These are phyloP conservation scores for Lactarius evosmus DNA, from an alignment of 768 basidiomycete species.

Conservation along the genomic window DNA sequence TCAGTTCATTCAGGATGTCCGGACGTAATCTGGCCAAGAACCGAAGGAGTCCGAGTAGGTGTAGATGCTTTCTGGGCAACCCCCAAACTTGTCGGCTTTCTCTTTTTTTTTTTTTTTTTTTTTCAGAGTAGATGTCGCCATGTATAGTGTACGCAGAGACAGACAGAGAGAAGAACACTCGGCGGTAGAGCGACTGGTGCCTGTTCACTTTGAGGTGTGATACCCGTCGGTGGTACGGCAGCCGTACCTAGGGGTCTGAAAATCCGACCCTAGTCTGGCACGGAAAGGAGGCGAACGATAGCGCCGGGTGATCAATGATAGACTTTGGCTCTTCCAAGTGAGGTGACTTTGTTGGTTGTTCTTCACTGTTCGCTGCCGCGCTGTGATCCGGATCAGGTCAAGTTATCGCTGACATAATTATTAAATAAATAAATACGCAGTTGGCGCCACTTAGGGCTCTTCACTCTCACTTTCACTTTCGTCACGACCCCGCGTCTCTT, in stretches of 20 bases:
- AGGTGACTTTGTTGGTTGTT: neutral
- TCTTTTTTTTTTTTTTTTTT: neutral
- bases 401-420: neutral
- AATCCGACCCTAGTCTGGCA: neutral
- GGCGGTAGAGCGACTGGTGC: neutral
- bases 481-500: neutral
- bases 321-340: no score
- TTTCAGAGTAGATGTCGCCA: constrained; percentile 3
- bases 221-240: neutral
- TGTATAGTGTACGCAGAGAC: neutral
- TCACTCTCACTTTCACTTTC: constrained; percentile 6
- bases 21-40: constrained; percentile 25
- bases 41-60: constrained; percentile 4
- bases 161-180: neutral
- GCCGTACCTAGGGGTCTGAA: neutral
- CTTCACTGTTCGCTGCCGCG: neutral
- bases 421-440: no score
- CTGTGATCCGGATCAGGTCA: neutral
- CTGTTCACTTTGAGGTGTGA: neutral
- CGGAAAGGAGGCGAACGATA: neutral
- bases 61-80: constrained; percentile 1
- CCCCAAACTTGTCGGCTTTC: neutral
- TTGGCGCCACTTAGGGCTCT: neutral
- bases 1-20: constrained; percentile 5
- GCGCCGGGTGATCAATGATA: no score